Evolutionary conservation across 2,329 filamentous ascomycete genomes (phyloP).

Genomic region (Fusarium sp.): DNA sequence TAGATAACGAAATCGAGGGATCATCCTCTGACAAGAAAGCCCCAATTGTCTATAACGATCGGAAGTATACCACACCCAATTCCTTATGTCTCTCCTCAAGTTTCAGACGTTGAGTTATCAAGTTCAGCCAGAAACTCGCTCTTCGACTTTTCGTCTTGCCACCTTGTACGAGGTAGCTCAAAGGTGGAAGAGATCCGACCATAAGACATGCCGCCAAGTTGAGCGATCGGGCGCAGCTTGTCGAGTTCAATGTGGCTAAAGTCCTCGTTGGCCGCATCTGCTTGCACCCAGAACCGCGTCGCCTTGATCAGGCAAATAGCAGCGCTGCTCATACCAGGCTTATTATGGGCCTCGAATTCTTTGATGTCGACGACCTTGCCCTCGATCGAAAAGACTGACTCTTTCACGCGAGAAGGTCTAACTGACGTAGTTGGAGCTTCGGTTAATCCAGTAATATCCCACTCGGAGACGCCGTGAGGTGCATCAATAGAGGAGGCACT

Average conservation of each 20-base stretch:
- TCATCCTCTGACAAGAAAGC: too few species aligned
- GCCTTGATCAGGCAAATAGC: constrained; percentile 86
- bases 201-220: constrained; percentile 90
- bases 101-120: too few species aligned
- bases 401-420: constrained; percentile 71
- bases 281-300: constrained; percentile 87
- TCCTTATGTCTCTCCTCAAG: too few species aligned
- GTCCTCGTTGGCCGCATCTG: constrained; percentile 87
- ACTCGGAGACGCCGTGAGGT: too few species aligned
- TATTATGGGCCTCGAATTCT: constrained; percentile 81
- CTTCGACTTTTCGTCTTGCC: background rate
- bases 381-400: constrained; percentile 87
- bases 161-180: constrained; percentile 69
- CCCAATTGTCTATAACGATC: too few species aligned
- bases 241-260: constrained; percentile 80
- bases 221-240: constrained; percentile 81
- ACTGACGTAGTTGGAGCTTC: too few species aligned
- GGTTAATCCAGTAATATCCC: too few species aligned
- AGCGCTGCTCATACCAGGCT: constrained; percentile 79
- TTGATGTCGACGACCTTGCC: constrained; percentile 79
- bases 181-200: constrained; percentile 77
- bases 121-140: background rate
- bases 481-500: too few species aligned
- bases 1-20: too few species aligned
- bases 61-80: too few species aligned